Percentiles rank a stretch among this genome's conserved stretches.
Conservation (phyloP, 768 basidiomycete genomes). For the Leccinum variicolor region DNA sequence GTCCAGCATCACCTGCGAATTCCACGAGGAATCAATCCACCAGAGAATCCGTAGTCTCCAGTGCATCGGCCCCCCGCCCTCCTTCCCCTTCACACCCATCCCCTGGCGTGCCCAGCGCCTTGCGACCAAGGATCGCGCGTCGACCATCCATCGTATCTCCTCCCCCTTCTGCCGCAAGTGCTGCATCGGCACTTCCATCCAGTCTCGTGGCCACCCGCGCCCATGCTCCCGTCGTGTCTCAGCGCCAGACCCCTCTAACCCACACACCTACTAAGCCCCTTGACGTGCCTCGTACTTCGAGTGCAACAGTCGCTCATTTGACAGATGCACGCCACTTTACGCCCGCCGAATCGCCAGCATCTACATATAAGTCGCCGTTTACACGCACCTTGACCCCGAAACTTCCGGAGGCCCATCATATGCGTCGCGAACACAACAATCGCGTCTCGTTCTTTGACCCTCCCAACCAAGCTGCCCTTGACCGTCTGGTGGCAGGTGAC, state of each 20-base stretch:
- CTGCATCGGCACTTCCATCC: conserved; percentile 19
- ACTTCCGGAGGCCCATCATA: conserved; percentile 30
- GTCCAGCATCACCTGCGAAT: conserved; percentile 40
- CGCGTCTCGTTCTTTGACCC: conserved; percentile 84
- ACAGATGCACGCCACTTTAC: conserved; percentile 12
- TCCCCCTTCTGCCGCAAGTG: conserved; percentile 28
- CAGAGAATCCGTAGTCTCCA: conserved; percentile 23
- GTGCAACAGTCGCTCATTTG: conserved; percentile 12
- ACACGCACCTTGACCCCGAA: conserved; percentile 28
- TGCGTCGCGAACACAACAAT: conserved; percentile 59
- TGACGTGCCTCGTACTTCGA: conserved; percentile 17
- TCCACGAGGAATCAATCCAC: conserved; percentile 22
- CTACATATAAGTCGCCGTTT: conserved; percentile 24
- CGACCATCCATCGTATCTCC: conserved; percentile 45
- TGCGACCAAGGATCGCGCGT: conserved; percentile 36
- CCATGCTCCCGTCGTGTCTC: conserved; percentile 23
- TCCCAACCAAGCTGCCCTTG: conserved; percentile 67
- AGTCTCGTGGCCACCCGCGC: conserved; percentile 24
- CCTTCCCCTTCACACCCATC: conserved; percentile 24
- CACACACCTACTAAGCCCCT: conserved; percentile 15
- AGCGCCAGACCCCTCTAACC: conserved; percentile 13
- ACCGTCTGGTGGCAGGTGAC: conserved; percentile 57
- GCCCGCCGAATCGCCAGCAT: conserved; percentile 17
- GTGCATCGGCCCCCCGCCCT: conserved; percentile 16
- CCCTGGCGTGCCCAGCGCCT: conserved; percentile 26